phyloP scores from a whole-genome alignment of 495 filamentous ascomycete species.

The Tuber umbilicatum region DNA sequence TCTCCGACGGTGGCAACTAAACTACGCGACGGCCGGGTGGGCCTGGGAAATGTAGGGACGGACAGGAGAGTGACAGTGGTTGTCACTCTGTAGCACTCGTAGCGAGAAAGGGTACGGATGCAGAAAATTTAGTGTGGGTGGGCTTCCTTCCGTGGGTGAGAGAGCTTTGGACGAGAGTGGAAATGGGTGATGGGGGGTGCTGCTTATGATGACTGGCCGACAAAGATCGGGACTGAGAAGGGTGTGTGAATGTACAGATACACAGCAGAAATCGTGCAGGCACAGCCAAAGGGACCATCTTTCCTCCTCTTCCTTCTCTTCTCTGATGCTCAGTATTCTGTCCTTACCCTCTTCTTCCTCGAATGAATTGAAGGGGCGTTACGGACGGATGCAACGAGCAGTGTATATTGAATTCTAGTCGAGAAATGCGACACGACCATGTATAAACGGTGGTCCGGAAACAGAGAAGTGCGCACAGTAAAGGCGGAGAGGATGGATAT shows the following conservation, averaged over 20 bases:
- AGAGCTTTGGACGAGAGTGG: not conserved
- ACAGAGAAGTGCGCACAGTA: not conserved
- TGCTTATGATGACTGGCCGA: conserved; percentile 30
- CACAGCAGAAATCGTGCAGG: not conserved
- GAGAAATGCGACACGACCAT: conserved; percentile 31
- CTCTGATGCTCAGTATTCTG: not conserved
- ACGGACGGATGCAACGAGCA: conserved; percentile 34
- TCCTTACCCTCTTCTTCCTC: not conserved
- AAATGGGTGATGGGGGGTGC: conserved; percentile 18
- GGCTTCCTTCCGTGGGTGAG: conserved; percentile 11
- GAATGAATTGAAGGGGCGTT: conserved; percentile 10
- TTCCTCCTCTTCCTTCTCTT: not conserved
- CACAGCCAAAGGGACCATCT: not conserved
- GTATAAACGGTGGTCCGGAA: conserved; percentile 7
- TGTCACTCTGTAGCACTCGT: not conserved
- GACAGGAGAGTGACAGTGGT: not conserved
- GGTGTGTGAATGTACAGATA: conserved; percentile 31
- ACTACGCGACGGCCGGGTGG: not conserved
- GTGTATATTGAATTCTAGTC: conserved; percentile 22
- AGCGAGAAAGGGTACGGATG: conserved; percentile 16
- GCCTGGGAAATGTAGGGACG: conserved; percentile 1
- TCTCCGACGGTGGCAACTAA: conserved; percentile 32
- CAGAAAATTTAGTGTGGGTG: conserved; percentile 20
- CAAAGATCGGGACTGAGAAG: conserved; percentile 15
- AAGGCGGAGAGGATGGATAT: conserved; percentile 10